Conservation (phyloP, 1,284 basidiomycete species). For the Melanopsichium pennsylvanicum region DNA sequence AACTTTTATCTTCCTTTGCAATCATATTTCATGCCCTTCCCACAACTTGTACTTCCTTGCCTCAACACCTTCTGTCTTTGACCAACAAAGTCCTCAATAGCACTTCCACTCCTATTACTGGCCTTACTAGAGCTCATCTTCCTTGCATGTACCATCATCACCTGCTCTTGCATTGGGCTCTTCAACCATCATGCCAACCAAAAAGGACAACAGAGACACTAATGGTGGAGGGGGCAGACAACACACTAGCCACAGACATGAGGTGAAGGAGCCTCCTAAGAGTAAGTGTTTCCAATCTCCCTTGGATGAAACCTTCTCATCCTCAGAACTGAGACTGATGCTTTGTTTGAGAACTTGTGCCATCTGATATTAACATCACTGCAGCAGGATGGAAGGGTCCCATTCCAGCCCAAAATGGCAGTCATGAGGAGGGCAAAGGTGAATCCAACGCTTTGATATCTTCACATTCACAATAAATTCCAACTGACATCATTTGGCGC, state of each 20-base stretch:
- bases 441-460: not conserved
- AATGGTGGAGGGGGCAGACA: conserved; percentile 1
- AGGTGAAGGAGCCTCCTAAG: conserved; percentile 21
- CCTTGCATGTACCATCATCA: not conserved
- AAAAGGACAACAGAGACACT: not conserved
- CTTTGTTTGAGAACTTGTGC: no score
- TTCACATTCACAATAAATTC: not conserved
- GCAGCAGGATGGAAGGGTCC: conserved; percentile 43
- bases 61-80: not conserved
- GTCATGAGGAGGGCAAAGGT: conserved; percentile 37
- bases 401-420: conserved; percentile 30
- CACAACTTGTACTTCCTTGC: not conserved
- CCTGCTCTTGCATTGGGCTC: not conserved
- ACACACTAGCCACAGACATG: conserved; percentile 21
- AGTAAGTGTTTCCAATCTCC: no score
- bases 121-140: no score
- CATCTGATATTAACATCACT: no score
- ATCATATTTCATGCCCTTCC: not conserved
- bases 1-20: not conserved
- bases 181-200: conserved; percentile 9
- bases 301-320: no score
- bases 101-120: no score
- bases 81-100: no score
- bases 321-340: no score
- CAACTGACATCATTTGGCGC: no score